phyloP scores from a whole-genome alignment of 495 filamentous ascomycete genomes.

The Tuber melanosporum region DNA sequence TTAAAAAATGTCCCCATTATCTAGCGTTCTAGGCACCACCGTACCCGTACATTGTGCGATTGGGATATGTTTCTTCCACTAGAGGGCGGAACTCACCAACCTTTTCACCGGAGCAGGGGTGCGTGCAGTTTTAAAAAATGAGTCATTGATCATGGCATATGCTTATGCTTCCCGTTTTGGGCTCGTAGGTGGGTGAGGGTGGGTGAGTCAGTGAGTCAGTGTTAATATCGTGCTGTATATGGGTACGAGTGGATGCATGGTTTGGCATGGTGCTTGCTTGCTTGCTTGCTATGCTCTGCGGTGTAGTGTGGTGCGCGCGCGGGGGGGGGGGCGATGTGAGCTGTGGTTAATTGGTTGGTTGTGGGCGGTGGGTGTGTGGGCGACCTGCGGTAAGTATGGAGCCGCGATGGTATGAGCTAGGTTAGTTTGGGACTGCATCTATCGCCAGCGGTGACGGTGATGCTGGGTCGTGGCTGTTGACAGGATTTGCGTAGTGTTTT shows the following conservation, averaged over 20 bases:
- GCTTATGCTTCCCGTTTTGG: not conserved
- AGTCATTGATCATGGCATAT: slow-evolving; percentile 4
- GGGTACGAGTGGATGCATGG: not conserved
- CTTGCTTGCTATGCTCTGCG: not conserved
- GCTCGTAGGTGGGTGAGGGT: not conserved
- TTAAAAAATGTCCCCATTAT: not conserved
- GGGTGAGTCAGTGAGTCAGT: slow-evolving; percentile 1
- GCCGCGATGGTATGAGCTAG: not conserved
- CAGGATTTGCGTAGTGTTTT: not conserved
- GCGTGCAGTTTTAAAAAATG: not conserved
- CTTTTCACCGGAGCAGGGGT: not conserved
- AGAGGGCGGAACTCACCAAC: not conserved
- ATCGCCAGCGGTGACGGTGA: not conserved
- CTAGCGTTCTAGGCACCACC: not conserved
- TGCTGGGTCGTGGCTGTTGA: not conserved
- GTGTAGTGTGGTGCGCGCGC: not conserved
- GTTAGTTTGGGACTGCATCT: not conserved
- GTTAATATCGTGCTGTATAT: not conserved
- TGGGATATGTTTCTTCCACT: not conserved
- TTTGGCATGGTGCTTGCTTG: not conserved
- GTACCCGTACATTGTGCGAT: not conserved
- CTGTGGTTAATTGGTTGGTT: not conserved
- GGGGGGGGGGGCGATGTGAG: not conserved
- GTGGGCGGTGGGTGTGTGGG: not conserved
- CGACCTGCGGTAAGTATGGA: not conserved